Conservation (phyloP, 257 asterid species). For the Fraxinus cuspidata region DNA sequence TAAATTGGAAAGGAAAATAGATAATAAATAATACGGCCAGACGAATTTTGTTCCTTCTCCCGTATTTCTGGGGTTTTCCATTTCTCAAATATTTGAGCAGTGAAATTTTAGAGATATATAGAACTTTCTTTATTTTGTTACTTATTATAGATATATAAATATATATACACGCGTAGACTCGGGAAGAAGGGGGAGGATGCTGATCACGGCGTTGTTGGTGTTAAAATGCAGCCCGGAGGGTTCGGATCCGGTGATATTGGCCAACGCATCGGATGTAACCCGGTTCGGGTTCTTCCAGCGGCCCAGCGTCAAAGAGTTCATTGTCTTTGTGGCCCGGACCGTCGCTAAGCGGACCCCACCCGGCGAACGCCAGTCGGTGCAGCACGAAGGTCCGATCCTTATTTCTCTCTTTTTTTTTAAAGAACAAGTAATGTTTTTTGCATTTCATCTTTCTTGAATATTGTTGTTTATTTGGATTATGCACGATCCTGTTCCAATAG, state of each 20-base stretch:
- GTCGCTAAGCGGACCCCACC: slow-evolving; percentile 78
- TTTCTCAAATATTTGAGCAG: not conserved
- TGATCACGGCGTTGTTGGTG: slow-evolving; percentile 93
- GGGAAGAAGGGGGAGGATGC: slow-evolving; percentile 43
- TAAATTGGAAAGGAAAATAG: too few species aligned
- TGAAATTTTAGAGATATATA: not conserved
- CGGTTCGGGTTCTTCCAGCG: slow-evolving; percentile 86
- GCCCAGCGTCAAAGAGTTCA: slow-evolving; percentile 71
- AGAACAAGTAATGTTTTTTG: not conserved
- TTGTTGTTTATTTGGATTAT: not conserved
- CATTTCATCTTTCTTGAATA: not conserved
- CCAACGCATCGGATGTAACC: slow-evolving; percentile 68
- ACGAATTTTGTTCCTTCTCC: not conserved
- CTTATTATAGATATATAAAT: too few species aligned
- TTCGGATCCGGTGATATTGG: slow-evolving; percentile 74
- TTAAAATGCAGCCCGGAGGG: slow-evolving; percentile 61
- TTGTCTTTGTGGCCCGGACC: slow-evolving; percentile 78
- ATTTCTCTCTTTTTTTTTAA: not conserved
- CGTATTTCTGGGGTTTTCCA: slow-evolving; percentile 6
- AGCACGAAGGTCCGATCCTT: slow-evolving; percentile 65
- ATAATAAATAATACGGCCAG: not conserved
- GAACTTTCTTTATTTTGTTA: not conserved
- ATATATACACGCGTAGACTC: not conserved
- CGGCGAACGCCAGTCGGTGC: slow-evolving; percentile 82
- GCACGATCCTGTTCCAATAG: slow-evolving; percentile 4